Conservation (phyloP, 139 green algal genomes). For the Tetradesmus lagerheimii region DNA sequence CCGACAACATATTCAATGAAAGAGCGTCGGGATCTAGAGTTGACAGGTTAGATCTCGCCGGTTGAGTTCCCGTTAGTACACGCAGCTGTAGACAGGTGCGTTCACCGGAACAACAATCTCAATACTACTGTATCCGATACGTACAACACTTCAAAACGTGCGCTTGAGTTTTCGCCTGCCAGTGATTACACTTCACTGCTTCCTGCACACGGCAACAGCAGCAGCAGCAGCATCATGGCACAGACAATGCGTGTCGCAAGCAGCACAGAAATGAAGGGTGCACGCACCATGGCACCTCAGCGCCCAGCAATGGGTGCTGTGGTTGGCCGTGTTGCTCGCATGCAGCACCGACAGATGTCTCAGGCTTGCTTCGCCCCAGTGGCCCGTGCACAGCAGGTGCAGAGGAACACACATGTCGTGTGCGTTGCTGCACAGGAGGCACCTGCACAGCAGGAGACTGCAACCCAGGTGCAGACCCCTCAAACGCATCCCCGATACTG, state of each 20-base stretch:
- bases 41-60: constrained; percentile 4
- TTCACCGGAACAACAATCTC: not conserved
- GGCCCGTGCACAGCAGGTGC: not conserved
- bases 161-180: not conserved
- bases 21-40: not conserved
- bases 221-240: constrained; percentile 28
- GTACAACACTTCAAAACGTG: not conserved
- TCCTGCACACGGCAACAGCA: not conserved
- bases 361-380: constrained; percentile 11
- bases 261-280: constrained; percentile 8
- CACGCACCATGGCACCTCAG: not conserved
- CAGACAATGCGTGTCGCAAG: constrained; percentile 43
- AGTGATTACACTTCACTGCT: not conserved
- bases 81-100: not conserved
- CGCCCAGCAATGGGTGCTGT: constrained; percentile 22
- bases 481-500: not conserved
- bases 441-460: constrained; percentile 8
- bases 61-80: not conserved
- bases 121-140: not conserved
- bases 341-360: constrained; percentile 20
- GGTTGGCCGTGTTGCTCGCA: not conserved
- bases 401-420: constrained; percentile 24
- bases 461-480: constrained; percentile 37
- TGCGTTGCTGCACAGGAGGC: constrained; percentile 49
- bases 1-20: not conserved